Evolutionary conservation across 495 filamentous ascomycete genomes (phyloP), one percentile per base, ranked within the genome.

Genomic region (Penicillium canariense): DNA sequence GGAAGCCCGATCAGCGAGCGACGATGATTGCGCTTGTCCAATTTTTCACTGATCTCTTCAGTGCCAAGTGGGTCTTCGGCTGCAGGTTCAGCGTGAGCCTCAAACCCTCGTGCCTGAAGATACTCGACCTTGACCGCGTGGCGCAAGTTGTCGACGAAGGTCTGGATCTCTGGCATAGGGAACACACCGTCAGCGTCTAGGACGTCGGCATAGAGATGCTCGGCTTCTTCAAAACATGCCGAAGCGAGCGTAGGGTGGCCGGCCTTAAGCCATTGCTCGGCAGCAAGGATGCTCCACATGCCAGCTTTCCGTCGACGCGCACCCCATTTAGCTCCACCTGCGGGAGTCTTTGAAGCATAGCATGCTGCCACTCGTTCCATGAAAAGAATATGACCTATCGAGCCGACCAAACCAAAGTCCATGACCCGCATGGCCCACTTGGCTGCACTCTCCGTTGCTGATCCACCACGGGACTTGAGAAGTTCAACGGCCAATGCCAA

Each of bases 321-420:
- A 4, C 90, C 90, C 79, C 84, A 88, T 32, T 68, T 72, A n/a
- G 84, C 77, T 0, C 80, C 79, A 0, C 85, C 83, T 0, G 79
- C 67, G 1, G 88, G 85, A 27, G 77, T 76, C 46, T 89, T 87
- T 1, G 88, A 82, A 0, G 83, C 84, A 68, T 91, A 96, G 71
- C 91, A 96, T 2, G 88, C 82, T 4, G 89, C 85, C 9, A 96
- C 78, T 30, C 95, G 82, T 72, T 97, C 92, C 7, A 85, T 87
- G 49, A 95, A 77, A 14, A 98, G 76, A 0, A 89, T 87, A 54
- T 89, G 84, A 7, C 89, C 89, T 3, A 93, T 75, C 0, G 85
- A 77, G 17, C 89, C 89, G 2, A 88, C 72, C 30, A 96, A 71
- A 9, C 83, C 82, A 54, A 86, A 80, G 56, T 97, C 94, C 28